These are phyloP conservation scores for Coemansia sp. DNA, from an alignment of 192 early-diverging fungal genomes.

Conservation along the genomic window DNA sequence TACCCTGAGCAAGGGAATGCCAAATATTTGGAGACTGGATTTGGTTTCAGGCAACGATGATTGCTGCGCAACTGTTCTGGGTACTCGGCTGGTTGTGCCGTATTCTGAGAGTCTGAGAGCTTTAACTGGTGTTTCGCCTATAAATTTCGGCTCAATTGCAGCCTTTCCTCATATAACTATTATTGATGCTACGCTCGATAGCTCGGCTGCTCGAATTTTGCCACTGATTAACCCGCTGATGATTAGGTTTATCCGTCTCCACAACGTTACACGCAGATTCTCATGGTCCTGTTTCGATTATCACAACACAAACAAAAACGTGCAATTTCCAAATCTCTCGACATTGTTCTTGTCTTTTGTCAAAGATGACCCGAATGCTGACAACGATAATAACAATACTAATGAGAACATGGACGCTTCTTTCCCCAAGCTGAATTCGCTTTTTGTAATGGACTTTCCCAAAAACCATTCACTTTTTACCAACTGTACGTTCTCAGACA, in stretches of 20 bases:
- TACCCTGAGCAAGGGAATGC: not conserved
- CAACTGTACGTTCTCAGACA: not conserved
- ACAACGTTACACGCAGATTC: not conserved
- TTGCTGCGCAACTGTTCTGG: not conserved
- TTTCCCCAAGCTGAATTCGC: not conserved
- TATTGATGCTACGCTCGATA: not conserved
- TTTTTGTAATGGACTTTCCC: not conserved
- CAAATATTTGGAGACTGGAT: not conserved
- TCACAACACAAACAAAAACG: not conserved
- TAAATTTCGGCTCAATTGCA: not conserved
- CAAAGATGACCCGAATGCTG: not conserved
- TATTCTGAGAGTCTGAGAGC: not conserved
- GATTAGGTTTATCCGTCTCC: not conserved
- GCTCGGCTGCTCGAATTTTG: not conserved
- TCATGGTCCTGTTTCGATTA: not conserved
- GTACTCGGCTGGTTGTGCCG: not conserved
- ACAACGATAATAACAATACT: not conserved
- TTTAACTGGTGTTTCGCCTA: not conserved
- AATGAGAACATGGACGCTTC: not conserved
- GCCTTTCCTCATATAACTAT: not conserved
- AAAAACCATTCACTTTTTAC: not conserved
- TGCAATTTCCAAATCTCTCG: not conserved
- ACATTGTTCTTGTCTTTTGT: not conserved
- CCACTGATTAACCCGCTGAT: not conserved
- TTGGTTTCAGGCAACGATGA: not conserved